Evolutionary conservation across 441 rosid genomes (phyloP).

Genomic region (Biscutella laevigata): DNA sequence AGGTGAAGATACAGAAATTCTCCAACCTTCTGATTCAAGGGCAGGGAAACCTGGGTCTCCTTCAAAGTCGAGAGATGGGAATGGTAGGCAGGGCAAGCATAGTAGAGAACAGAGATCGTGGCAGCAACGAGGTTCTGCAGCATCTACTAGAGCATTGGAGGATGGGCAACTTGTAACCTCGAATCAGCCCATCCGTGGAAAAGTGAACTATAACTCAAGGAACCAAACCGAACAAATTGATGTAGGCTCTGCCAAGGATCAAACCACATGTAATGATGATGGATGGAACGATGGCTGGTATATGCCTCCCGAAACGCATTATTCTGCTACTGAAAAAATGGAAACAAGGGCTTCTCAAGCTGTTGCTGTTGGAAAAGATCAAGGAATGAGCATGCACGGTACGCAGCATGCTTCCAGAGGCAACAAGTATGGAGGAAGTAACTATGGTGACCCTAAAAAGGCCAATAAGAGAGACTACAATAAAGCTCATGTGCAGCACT

Average conservation of each 20-base stretch:
- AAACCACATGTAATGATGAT: constrained; percentile 37
- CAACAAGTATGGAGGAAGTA: constrained; percentile 40
- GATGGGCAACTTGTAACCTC: constrained; percentile 33
- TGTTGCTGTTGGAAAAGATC: no score
- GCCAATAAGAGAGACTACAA: constrained; percentile 34
- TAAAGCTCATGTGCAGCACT: constrained; percentile 32
- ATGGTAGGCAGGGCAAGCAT: constrained; percentile 44
- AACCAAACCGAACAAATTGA: constrained; percentile 20
- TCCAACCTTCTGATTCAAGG: constrained; percentile 30
- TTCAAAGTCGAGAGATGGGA: constrained; percentile 42
- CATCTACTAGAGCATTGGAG: constrained; percentile 30
- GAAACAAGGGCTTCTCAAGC: constrained; percentile 27
- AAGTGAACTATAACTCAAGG: constrained; percentile 32
- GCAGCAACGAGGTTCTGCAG: constrained; percentile 56
- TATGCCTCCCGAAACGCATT: constrained; percentile 44
- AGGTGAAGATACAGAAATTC: constrained; percentile 28
- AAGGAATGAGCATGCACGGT: constrained; percentile 41
- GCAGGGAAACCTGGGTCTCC: constrained; percentile 33
- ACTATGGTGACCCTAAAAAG: constrained; percentile 51
- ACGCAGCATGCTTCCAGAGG: constrained; percentile 54
- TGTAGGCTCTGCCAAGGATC: constrained; percentile 37
- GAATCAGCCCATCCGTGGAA: constrained; percentile 32
- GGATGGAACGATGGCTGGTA: constrained; percentile 45
- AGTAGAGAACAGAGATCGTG: constrained; percentile 66
- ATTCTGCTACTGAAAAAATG: constrained; percentile 25